Evolutionary conservation across 1,284 basidiomycete species (phyloP), one percentile per base, ranked within the genome.

Genomic region (Melampsora americana): DNA sequence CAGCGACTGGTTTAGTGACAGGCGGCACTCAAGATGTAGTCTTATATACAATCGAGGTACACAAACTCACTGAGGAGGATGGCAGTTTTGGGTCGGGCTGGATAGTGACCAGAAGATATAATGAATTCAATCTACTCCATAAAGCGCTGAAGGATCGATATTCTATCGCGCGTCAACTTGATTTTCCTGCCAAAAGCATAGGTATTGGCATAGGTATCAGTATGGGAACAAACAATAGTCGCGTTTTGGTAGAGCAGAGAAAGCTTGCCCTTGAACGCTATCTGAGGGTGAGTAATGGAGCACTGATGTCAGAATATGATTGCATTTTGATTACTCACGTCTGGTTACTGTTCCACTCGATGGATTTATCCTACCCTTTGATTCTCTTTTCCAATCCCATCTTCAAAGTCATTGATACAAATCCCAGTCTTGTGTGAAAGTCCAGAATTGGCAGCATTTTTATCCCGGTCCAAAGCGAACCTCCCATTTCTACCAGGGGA

Each of bases 91-190:
- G 88, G 0, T 90, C 90, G 1, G 92, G 92, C 2, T 98, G 95
- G 95, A 89, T 93, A 32, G 90, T 97, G 2, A 90, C 92, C 5
- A 86, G 94, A 78, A 85, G 95, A 77, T 99, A 96, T 83, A 96
- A 93, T 82, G 95, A 98, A 82, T 99, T 99, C 82, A 87, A 90
- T 80, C 89, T 87, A 69, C 89, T 97, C 86, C 92, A 97, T 82
- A 90, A 89, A 79, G 88, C 89, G 76, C 84, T 99, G 65, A 88
- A 89, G 77, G 92, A 94, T 69, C 87, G 88, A 67, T 90, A 91
- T 81, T 83, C 84, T 1, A 80, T 87, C 9, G 89, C 92, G 28
- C 86, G 88, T 77, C 86, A 86, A 74, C 84, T 95, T 68, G 93
- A 95, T 78, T 91, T 97, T 79, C 94, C 94, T 0, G 90, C 92